Evolutionary conservation across 352 stramenopile species (phyloP).

Genomic region (Pythium pyrilobum): DNA sequence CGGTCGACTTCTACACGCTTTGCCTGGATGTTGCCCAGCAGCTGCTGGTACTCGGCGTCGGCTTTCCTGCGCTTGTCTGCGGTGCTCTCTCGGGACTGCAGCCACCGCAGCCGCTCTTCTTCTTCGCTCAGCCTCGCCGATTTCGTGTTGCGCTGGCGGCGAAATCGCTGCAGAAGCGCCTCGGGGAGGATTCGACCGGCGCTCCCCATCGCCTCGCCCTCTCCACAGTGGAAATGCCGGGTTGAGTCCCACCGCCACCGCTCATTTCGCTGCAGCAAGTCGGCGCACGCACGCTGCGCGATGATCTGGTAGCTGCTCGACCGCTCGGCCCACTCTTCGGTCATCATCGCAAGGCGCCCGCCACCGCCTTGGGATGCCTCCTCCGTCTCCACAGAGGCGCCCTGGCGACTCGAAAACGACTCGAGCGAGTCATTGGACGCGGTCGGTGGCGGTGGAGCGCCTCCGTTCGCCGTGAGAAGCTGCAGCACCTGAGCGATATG

Average conservation of each 20-base stretch:
- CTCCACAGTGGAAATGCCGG: constrained; percentile 19
- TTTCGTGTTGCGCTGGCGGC: not conserved
- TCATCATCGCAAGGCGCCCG: not conserved
- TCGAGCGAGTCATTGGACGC: not conserved
- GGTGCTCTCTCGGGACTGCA: constrained; percentile 6
- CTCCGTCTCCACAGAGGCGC: not conserved
- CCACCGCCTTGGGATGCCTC: not conserved
- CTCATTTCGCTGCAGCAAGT: constrained; percentile 22
- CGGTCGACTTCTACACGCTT: not conserved
- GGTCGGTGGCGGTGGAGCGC: not conserved
- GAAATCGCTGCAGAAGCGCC: constrained; percentile 21
- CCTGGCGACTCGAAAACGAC: constrained; percentile 8
- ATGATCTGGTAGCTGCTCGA: constrained; percentile 45
- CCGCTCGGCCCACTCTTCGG: constrained; percentile 43
- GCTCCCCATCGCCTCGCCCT: not conserved
- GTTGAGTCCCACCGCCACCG: constrained; percentile 49
- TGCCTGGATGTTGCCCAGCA: constrained; percentile 22
- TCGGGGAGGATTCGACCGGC: constrained; percentile 2
- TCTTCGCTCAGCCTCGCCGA: constrained; percentile 21
- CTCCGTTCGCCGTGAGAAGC: constrained; percentile 14
- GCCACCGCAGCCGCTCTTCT: constrained; percentile 7
- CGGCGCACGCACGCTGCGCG: constrained; percentile 20
- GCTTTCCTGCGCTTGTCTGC: constrained; percentile 14
- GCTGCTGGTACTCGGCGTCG: constrained; percentile 13
- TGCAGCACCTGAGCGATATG: constrained; percentile 43